Evolutionary conservation across 768 basidiomycete genomes (phyloP).

Genomic region (Postia placenta): DNA sequence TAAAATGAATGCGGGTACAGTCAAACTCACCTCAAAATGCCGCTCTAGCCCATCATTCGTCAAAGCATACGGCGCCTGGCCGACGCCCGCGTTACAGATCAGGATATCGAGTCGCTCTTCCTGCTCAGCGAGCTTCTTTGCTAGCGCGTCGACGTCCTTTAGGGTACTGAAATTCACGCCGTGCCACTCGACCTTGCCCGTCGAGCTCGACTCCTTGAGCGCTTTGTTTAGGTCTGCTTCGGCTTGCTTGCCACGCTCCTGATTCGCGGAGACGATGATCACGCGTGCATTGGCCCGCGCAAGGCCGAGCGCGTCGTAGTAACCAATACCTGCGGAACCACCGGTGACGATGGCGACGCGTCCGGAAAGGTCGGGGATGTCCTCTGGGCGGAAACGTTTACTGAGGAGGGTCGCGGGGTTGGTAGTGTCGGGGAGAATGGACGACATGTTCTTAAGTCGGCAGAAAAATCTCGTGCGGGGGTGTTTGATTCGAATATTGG

Average conservation of each 20-base stretch:
- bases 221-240: slow-evolving; percentile 20
- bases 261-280: slow-evolving; percentile 23
- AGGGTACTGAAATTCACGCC: slow-evolving; percentile 19
- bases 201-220: slow-evolving; percentile 15
- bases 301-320: slow-evolving; percentile 25
- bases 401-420: slow-evolving; percentile 21
- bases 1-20: neutral
- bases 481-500: no score
- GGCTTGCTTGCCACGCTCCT: slow-evolving; percentile 21
- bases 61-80: slow-evolving; percentile 22
- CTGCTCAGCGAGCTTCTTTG: slow-evolving; percentile 16
- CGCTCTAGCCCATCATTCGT: slow-evolving; percentile 21
- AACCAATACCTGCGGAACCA: slow-evolving; percentile 23
- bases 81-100: slow-evolving; percentile 23
- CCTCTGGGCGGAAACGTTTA: slow-evolving; percentile 20
- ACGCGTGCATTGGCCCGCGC: slow-evolving; percentile 22
- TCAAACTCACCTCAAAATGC: slow-evolving; percentile 19
- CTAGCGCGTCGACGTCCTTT: slow-evolving; percentile 17
- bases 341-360: slow-evolving; percentile 25
- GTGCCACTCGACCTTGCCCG: slow-evolving; percentile 20
- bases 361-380: slow-evolving; percentile 23
- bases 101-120: slow-evolving; percentile 22
- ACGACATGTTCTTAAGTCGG: slow-evolving; percentile 14
- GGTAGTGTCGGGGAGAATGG: slow-evolving; percentile 20
- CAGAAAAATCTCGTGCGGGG: no score